Conservation (phyloP, 257 asterid species). For the Hygrophila difformis region DNA sequence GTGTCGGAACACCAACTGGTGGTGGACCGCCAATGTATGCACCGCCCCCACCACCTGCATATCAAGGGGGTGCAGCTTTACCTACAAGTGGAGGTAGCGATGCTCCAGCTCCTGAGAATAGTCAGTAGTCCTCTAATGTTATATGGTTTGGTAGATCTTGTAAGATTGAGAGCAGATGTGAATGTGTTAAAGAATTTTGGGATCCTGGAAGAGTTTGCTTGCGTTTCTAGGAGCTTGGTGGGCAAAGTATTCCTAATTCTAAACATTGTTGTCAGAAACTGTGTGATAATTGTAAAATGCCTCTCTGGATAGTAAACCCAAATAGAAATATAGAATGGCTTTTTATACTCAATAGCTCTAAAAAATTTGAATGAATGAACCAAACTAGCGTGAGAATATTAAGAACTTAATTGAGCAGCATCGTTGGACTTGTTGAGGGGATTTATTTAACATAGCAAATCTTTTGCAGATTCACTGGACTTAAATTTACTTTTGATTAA, state of each 20-base stretch:
- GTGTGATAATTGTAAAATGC: too few relatives aligned
- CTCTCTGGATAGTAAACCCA: too few relatives aligned
- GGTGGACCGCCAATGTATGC: conserved; percentile 44
- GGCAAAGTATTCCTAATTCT: too few relatives aligned
- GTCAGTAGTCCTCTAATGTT: conserved; percentile 25
- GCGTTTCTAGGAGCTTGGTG: neutral
- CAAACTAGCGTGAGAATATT: too few relatives aligned
- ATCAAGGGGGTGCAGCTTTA: conserved; percentile 40
- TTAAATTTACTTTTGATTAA: too few relatives aligned
- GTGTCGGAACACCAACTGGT: conserved; percentile 40
- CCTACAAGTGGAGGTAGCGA: conserved; percentile 39
- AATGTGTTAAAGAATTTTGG: conserved; percentile 20
- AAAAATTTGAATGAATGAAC: too few relatives aligned
- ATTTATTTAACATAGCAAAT: too few relatives aligned
- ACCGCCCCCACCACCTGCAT: conserved; percentile 46
- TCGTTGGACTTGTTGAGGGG: too few relatives aligned
- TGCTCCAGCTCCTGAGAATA: conserved; percentile 34
- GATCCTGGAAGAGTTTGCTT: conserved; percentile 14
- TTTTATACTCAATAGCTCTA: too few relatives aligned
- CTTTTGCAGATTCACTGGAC: too few relatives aligned
- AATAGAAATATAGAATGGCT: too few relatives aligned
- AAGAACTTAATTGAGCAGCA: too few relatives aligned
- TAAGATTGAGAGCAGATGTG: conserved; percentile 13
- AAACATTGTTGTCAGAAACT: neutral
- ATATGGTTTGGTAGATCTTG: conserved; percentile 7